These are phyloP conservation scores for Gremmenia infestans DNA, from an alignment of 2,329 filamentous ascomycete species.

Conservation along the genomic window DNA sequence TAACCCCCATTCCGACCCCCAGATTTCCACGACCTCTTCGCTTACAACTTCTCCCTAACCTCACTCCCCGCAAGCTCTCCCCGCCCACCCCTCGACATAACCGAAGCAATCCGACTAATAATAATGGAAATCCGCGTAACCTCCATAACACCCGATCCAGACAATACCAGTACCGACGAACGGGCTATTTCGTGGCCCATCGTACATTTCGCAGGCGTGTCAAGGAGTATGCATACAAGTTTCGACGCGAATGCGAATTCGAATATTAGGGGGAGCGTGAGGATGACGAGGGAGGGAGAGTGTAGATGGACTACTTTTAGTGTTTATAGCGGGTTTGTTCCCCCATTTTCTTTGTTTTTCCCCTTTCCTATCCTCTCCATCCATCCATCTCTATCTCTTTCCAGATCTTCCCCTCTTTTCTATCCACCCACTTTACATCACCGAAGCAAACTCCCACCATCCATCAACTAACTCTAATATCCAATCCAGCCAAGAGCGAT, in stretches of 20 bases:
- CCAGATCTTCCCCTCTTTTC: too few species aligned
- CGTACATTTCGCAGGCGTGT: not conserved
- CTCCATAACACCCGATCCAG: slow-evolving; percentile 48
- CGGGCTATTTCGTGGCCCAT: not conserved
- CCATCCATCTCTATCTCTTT: too few species aligned
- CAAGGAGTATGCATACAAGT: slow-evolving; percentile 45
- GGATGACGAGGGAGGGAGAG: slow-evolving; percentile 63
- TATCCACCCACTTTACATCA: too few species aligned
- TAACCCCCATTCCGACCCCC: slow-evolving; percentile 23
- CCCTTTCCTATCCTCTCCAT: not conserved
- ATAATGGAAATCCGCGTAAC: slow-evolving; percentile 62
- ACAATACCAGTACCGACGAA: slow-evolving; percentile 37
- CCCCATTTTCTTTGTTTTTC: not conserved
- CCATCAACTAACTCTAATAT: slow-evolving; percentile 18
- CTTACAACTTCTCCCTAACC: slow-evolving; percentile 59
- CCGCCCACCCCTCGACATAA: slow-evolving; percentile 50
- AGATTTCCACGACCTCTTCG: slow-evolving; percentile 68
- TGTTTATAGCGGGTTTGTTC: slow-evolving; percentile 46
- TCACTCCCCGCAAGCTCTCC: slow-evolving; percentile 38
- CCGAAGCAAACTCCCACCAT: too few species aligned
- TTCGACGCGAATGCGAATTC: slow-evolving; percentile 68
- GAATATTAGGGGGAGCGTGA: slow-evolving; percentile 57
- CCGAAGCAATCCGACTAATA: slow-evolving; percentile 67
- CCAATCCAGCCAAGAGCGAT: slow-evolving; percentile 55
- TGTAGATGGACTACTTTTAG: slow-evolving; percentile 70